Conservation (phyloP, 805 yeast genomes). For the Candida rishiriensis region DNA sequence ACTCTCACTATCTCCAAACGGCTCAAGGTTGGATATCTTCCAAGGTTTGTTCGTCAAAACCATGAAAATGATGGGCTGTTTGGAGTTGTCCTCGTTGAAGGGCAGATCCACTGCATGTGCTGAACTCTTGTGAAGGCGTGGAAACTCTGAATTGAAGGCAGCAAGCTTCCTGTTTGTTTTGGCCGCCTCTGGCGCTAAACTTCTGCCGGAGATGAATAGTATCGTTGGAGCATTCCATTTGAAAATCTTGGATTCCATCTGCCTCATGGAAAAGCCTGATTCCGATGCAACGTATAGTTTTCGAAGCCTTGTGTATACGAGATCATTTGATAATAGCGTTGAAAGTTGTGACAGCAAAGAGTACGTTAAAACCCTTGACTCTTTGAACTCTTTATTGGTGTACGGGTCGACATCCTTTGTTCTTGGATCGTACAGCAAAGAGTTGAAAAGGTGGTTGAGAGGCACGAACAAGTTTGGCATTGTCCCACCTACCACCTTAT, state of each 20-base stretch:
- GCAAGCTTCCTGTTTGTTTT: constrained; percentile 42
- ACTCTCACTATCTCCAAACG: constrained; percentile 61
- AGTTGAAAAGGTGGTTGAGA: constrained; percentile 38
- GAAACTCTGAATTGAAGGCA: constrained; percentile 47
- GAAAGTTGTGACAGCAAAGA: constrained; percentile 35
- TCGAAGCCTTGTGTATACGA: constrained; percentile 44
- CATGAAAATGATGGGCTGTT: constrained; percentile 47
- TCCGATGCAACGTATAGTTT: constrained; percentile 70
- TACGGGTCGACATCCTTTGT: constrained; percentile 1
- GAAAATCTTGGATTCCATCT: constrained; percentile 76
- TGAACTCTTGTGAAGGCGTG: constrained; percentile 31
- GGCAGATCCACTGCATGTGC: constrained; percentile 7
- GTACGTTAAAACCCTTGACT: constrained; percentile 37
- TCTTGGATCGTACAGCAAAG: constrained; percentile 29
- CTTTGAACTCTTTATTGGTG: constrained; percentile 4
- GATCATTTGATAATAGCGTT: constrained; percentile 32
- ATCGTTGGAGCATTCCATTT: constrained; percentile 90
- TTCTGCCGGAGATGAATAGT: constrained; percentile 61
- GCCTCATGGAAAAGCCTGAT: constrained; percentile 82
- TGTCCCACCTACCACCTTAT: constrained; percentile 26
- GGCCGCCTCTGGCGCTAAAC: constrained; percentile 34
- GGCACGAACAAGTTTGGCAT: constrained; percentile 44
- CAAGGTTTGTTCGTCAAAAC: constrained; percentile 69
- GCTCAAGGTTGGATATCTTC: constrained; percentile 64
- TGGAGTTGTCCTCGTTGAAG: constrained; percentile 32